These are phyloP conservation scores for Nematodospora anomalae DNA, from an alignment of 1,139 yeast genomes.

Conservation along the genomic window DNA sequence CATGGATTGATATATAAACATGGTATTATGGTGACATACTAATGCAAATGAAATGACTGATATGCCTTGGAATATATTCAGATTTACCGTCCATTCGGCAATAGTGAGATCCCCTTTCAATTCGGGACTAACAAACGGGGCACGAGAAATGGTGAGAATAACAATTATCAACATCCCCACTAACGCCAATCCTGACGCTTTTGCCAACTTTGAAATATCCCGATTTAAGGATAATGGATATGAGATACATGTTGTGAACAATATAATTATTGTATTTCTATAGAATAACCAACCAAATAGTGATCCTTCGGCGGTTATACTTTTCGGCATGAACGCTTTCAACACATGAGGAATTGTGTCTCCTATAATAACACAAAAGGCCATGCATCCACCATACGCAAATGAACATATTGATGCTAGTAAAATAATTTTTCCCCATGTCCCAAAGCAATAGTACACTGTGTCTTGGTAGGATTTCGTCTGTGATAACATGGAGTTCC, in stretches of 20 bases:
- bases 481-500: slow-evolving; percentile 76
- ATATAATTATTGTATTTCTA: slow-evolving; percentile 65
- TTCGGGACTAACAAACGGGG: slow-evolving; percentile 57
- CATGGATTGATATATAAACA: slow-evolving; percentile 83
- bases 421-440: slow-evolving; percentile 63
- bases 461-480: slow-evolving; percentile 84
- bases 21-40: slow-evolving; percentile 93
- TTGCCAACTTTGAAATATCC: slow-evolving; percentile 83
- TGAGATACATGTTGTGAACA: slow-evolving; percentile 72
- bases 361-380: slow-evolving; percentile 91
- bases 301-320: slow-evolving; percentile 34
- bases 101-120: slow-evolving; percentile 48
- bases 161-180: slow-evolving; percentile 83
- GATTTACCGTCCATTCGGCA: slow-evolving; percentile 56
- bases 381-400: slow-evolving; percentile 94
- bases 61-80: slow-evolving; percentile 80
- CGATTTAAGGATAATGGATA: slow-evolving; percentile 79
- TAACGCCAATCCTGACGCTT: slow-evolving; percentile 84
- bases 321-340: slow-evolving; percentile 60
- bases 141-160: slow-evolving; percentile 67
- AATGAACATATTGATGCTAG: slow-evolving; percentile 79
- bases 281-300: slow-evolving; percentile 53
- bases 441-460: slow-evolving; percentile 78
- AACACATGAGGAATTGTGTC: slow-evolving; percentile 93
- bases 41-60: slow-evolving; percentile 90